phyloP scores from a whole-genome alignment of 805 yeast species.

The Yarrowia osloensis region DNA sequence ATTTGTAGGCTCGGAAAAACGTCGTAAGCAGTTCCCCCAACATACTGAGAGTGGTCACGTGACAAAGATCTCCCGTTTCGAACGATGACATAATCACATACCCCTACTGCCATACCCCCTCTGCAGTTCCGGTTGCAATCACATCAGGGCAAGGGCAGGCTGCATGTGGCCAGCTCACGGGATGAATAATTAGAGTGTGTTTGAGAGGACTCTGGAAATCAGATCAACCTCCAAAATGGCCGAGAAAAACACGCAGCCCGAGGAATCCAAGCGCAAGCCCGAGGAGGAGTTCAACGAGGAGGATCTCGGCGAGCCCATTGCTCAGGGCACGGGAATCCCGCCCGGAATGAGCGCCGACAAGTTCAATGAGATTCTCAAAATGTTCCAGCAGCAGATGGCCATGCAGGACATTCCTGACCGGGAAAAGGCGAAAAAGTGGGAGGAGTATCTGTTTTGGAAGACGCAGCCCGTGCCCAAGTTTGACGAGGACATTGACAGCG shows the following conservation, averaged over 20 bases:
- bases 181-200: not conserved
- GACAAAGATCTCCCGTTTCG: too few species aligned
- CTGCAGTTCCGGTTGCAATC: too few species aligned
- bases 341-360: constrained; percentile 37
- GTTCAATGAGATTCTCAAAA: constrained; percentile 35
- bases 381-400: constrained; percentile 29
- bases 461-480: constrained; percentile 91
- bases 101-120: too few species aligned
- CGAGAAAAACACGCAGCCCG: constrained; percentile 17
- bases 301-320: constrained; percentile 24
- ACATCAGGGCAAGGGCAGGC: not conserved
- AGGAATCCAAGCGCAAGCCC: constrained; percentile 1
- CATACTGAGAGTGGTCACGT: too few species aligned
- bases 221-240: constrained; percentile 2
- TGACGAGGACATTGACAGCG: constrained; percentile 63
- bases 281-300: constrained; percentile 27
- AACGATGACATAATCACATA: too few species aligned
- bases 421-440: constrained; percentile 53
- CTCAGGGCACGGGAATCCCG: constrained; percentile 33
- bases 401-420: constrained; percentile 30
- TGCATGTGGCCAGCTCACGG: not conserved
- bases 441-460: constrained; percentile 94
- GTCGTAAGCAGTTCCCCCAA: too few species aligned
- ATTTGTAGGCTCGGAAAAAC: too few species aligned
- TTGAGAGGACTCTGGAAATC: not conserved